Conservation (phyloP, 768 basidiomycete species). For the Mycena latifolia region DNA sequence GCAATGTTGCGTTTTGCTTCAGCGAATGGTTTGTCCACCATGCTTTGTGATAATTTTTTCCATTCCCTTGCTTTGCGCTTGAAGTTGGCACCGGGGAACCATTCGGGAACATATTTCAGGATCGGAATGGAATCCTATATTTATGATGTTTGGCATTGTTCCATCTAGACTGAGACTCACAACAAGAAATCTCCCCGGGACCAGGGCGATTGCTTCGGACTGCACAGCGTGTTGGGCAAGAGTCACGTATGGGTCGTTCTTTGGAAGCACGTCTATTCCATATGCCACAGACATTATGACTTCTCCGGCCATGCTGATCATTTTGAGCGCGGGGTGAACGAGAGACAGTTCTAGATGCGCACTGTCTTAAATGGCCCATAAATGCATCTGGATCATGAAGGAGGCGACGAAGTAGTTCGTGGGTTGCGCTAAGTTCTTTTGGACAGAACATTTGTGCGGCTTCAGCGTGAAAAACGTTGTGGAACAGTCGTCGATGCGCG, state of each 20-base stretch:
- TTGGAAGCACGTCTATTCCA: slow-evolving; percentile 57
- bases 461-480: neutral
- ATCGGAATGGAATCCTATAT: slow-evolving; percentile 49
- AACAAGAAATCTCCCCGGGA: slow-evolving; percentile 60
- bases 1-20: slow-evolving; percentile 50
- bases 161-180: neutral
- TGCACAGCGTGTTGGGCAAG: slow-evolving; percentile 54
- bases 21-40: slow-evolving; percentile 55
- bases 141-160: neutral
- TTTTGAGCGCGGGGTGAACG: slow-evolving; percentile 1
- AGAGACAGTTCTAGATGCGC: neutral
- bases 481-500: neutral
- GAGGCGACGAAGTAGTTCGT: neutral
- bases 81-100: slow-evolving; percentile 62
- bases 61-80: slow-evolving; percentile 52
- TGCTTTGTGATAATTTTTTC: slow-evolving; percentile 46
- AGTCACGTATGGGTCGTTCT: slow-evolving; percentile 56
- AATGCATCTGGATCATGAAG: neutral
- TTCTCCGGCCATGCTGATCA: slow-evolving; percentile 54
- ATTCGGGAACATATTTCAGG: slow-evolving; percentile 45
- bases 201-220: slow-evolving; percentile 46
- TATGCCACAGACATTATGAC: slow-evolving; percentile 58
- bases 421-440: neutral
- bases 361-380: neutral
- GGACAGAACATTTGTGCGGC: neutral